Conservation (phyloP, 331 rosid species). For the Ulmus americana region DNA sequence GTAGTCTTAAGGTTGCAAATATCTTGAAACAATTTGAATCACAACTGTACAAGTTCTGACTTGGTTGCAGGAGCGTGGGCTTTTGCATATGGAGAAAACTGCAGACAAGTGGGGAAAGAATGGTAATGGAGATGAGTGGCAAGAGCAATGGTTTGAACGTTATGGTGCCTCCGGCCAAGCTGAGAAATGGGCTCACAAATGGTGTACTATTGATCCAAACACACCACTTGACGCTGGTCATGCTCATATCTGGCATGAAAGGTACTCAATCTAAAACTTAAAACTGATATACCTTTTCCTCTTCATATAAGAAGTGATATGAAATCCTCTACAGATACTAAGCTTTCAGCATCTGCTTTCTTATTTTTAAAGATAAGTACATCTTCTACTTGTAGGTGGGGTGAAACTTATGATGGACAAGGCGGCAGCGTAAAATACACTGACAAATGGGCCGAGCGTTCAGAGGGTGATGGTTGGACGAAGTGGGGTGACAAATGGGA, state of each 20-base stretch:
- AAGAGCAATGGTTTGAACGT: slow-evolving; percentile 88
- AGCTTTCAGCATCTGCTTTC: not conserved
- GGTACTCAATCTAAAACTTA: slow-evolving; percentile 35
- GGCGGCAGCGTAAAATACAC: slow-evolving; percentile 92
- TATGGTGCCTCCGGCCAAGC: slow-evolving; percentile 68
- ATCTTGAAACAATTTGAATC: not conserved
- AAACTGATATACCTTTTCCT: slow-evolving; percentile 1
- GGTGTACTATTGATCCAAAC: slow-evolving; percentile 91
- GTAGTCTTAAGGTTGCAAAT: not conserved
- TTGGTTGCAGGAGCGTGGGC: slow-evolving; percentile 66
- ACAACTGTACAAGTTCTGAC: not conserved
- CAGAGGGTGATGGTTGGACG: slow-evolving; percentile 67
- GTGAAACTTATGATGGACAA: slow-evolving; percentile 76
- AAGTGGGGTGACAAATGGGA: slow-evolving; percentile 99
- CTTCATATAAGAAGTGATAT: not conserved
- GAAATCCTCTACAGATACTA: no score
- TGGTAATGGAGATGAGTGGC: slow-evolving; percentile 80
- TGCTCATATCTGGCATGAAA: slow-evolving; percentile 97
- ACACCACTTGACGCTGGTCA: slow-evolving; percentile 78
- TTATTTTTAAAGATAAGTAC: not conserved
- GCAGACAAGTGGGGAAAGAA: slow-evolving; percentile 98
- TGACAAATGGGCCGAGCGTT: slow-evolving; percentile 95
- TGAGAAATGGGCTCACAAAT: slow-evolving; percentile 92
- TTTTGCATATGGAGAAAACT: slow-evolving; percentile 75
- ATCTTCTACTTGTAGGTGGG: slow-evolving; percentile 61